Conservation (phyloP, 371 early-diverging fungal species). For the Scutellospora calospora region DNA sequence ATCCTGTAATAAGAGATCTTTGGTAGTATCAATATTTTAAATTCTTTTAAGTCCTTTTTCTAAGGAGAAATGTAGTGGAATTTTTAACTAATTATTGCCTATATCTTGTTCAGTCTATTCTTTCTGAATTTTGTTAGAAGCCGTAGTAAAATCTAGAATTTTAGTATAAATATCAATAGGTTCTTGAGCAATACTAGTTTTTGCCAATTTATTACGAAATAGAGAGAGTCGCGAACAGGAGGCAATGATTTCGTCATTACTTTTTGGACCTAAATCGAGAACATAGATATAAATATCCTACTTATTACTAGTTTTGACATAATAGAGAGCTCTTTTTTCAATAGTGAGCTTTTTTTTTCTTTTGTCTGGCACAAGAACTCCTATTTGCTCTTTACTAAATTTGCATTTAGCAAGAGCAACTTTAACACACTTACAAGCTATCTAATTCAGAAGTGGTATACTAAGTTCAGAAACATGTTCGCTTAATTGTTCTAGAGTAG, state of each 20-base stretch:
- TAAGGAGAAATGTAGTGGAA: background rate
- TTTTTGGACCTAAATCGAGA: background rate
- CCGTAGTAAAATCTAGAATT: background rate
- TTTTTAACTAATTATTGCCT: too few relatives aligned
- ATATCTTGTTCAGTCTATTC: background rate
- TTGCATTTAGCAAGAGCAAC: background rate
- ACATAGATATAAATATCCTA: background rate
- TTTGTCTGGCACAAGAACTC: background rate
- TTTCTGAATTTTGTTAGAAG: background rate
- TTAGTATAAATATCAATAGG: background rate
- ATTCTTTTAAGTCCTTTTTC: background rate
- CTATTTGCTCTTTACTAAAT: slow-evolving; percentile 26
- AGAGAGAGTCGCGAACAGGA: background rate
- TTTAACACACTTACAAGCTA: background rate
- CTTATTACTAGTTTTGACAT: background rate
- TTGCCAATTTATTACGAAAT: background rate
- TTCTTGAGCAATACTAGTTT: background rate
- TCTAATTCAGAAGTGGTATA: background rate
- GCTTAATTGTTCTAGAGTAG: slow-evolving; percentile 11
- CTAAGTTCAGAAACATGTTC: background rate
- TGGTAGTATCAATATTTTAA: background rate
- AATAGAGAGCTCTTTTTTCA: background rate
- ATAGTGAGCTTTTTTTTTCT: background rate
- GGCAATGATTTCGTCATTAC: background rate
- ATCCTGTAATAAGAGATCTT: background rate